Conservation (phyloP, 306 rosid species). For the Cicer cuneatum region DNA sequence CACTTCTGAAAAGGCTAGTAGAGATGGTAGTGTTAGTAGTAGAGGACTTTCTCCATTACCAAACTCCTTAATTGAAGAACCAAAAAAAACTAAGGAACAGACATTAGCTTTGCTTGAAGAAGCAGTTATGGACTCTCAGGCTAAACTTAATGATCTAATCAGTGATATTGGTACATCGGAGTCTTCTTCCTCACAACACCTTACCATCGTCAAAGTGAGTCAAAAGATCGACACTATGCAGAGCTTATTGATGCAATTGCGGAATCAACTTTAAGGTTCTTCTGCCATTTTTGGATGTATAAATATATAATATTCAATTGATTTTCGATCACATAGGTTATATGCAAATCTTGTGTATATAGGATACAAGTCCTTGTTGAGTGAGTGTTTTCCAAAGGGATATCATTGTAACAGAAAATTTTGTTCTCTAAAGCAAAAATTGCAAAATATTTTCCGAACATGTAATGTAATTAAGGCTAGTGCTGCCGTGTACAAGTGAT, state of each 20-base stretch:
- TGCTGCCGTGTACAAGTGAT: too few species aligned
- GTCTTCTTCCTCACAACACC: conserved; percentile 59
- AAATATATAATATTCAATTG: conserved; percentile 39
- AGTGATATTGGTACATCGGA: conserved; percentile 55
- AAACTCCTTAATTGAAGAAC: conserved; percentile 53
- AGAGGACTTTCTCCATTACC: conserved; percentile 59
- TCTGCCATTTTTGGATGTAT: conserved; percentile 46
- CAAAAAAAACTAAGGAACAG: conserved; percentile 55
- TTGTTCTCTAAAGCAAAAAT: conserved; percentile 49
- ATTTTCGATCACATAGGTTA: conserved; percentile 50
- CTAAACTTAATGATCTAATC: conserved; percentile 60
- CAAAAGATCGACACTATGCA: conserved; percentile 79
- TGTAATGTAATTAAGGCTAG: background rate
- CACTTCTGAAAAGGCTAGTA: conserved; percentile 62
- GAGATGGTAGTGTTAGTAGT: conserved; percentile 59
- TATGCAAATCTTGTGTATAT: conserved; percentile 57
- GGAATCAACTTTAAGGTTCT: conserved; percentile 60
- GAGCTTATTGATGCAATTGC: conserved; percentile 59
- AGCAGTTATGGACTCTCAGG: conserved; percentile 66
- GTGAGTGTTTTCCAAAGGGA: conserved; percentile 51
- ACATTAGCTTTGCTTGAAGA: conserved; percentile 77
- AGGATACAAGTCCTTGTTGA: conserved; percentile 45
- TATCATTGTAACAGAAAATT: conserved; percentile 46
- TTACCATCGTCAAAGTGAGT: conserved; percentile 57
- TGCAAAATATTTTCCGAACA: background rate